phyloP scores from a whole-genome alignment of 2,329 filamentous ascomycete species.

The Xylaria sp. region DNA sequence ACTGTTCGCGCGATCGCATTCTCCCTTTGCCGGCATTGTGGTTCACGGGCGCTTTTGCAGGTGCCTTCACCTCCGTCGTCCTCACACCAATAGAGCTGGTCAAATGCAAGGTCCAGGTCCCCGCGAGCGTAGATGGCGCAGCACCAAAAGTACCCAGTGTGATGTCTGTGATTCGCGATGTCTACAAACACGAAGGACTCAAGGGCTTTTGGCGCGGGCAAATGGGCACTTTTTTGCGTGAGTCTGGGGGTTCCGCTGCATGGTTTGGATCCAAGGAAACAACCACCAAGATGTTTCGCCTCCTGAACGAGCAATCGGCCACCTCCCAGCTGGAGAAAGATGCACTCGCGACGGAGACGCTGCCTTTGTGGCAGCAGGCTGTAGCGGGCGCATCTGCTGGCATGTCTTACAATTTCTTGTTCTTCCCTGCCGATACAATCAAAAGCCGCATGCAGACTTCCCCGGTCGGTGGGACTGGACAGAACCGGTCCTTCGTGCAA shows the following conservation, averaged over 20 bases:
- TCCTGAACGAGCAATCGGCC: constrained; percentile 60
- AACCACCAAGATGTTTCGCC: constrained; percentile 75
- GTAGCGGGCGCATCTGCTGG: constrained; percentile 87
- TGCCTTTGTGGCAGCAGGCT: constrained; percentile 89
- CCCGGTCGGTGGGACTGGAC: constrained; percentile 67
- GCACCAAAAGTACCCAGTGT: constrained; percentile 67
- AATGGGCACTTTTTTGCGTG: constrained; percentile 89
- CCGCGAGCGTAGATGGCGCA: constrained; percentile 56
- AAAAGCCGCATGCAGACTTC: constrained; percentile 97
- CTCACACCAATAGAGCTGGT: constrained; percentile 96
- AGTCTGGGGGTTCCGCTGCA: constrained; percentile 90
- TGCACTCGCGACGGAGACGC: constrained; percentile 59
- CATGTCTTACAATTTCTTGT: constrained; percentile 95
- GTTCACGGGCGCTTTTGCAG: constrained; percentile 84
- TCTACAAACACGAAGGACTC: constrained; percentile 85
- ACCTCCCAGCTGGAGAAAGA: constrained; percentile 55
- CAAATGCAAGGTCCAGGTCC: constrained; percentile 98
- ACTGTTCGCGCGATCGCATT: constrained; percentile 63
- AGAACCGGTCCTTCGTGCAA: constrained; percentile 74
- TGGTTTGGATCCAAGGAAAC: constrained; percentile 97
- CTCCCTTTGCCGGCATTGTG: constrained; percentile 81
- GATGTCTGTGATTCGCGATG: constrained; percentile 76
- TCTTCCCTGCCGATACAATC: constrained; percentile 97
- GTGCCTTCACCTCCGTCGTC: constrained; percentile 88
- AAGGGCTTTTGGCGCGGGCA: constrained; percentile 95